These are phyloP conservation scores for Perilla frutescens DNA, from an alignment of 257 asterid genomes.

Conservation along the genomic window DNA sequence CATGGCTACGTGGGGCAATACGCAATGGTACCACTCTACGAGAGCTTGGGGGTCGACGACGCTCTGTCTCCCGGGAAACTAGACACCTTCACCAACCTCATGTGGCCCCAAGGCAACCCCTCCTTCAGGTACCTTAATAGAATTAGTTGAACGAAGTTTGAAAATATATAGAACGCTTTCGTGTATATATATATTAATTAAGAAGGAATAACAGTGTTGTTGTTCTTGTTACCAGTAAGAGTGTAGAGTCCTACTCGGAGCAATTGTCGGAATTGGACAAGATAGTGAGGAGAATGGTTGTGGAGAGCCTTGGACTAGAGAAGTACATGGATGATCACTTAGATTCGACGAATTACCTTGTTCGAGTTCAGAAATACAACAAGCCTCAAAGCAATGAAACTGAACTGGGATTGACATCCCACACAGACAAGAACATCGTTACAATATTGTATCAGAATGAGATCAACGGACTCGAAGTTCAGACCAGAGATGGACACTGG, in stretches of 20 bases:
- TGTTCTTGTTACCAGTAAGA: constrained; percentile 42
- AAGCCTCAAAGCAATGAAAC: constrained; percentile 43
- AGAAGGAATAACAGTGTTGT: too few species aligned
- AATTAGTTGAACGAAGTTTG: too few species aligned
- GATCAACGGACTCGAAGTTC: constrained; percentile 48
- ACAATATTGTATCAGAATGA: constrained; percentile 53
- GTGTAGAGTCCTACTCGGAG: constrained; percentile 41
- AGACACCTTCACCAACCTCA: constrained; percentile 41
- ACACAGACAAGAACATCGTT: constrained; percentile 52
- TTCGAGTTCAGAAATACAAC: constrained; percentile 58
- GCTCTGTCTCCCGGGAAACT: constrained; percentile 38
- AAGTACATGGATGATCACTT: constrained; percentile 62
- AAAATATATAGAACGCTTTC: too few species aligned
- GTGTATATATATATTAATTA: too few species aligned
- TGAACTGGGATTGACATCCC: constrained; percentile 52
- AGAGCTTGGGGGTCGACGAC: constrained; percentile 65
- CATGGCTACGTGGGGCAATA: constrained; percentile 72
- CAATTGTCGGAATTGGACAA: constrained; percentile 51
- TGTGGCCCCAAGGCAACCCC: constrained; percentile 71
- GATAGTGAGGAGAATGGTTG: constrained; percentile 52
- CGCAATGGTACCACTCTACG: constrained; percentile 57
- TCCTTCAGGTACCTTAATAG: constrained; percentile 44
- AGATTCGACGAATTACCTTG: constrained; percentile 51
- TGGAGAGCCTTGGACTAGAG: constrained; percentile 55
- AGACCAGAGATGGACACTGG: constrained; percentile 59